phyloP scores from a whole-genome alignment of 192 early-diverging fungal species.

The Linderina pennispora region DNA sequence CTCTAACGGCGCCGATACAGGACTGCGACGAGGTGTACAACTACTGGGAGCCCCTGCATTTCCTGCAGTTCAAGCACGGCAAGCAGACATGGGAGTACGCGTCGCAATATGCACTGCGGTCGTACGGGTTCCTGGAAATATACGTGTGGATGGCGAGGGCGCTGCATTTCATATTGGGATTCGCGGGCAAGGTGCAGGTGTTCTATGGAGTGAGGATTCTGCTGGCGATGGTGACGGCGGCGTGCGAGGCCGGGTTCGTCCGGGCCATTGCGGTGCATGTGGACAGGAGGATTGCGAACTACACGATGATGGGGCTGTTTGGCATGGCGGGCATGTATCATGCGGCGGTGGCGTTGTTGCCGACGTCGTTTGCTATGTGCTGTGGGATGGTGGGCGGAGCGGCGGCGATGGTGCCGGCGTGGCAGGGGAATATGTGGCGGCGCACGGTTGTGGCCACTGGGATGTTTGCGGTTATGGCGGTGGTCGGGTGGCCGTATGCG shows the following conservation, averaged over 20 bases:
- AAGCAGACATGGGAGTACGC: slow-evolving; percentile 98
- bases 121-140: slow-evolving; percentile 70
- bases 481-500: slow-evolving; percentile 87
- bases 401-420: slow-evolving; percentile 49
- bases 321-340: slow-evolving; percentile 85
- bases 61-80: slow-evolving; percentile 74
- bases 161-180: slow-evolving; percentile 38
- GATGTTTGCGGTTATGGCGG: slow-evolving; percentile 56
- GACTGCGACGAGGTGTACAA: slow-evolving; percentile 77
- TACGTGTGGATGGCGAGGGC: slow-evolving; percentile 50
- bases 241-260: slow-evolving; percentile 68
- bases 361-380: slow-evolving; percentile 92
- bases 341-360: slow-evolving; percentile 73
- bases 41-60: slow-evolving; percentile 95
- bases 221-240: slow-evolving; percentile 56
- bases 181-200: slow-evolving; percentile 39
- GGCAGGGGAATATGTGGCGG: slow-evolving; percentile 10
- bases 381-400: slow-evolving; percentile 70
- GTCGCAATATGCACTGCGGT: slow-evolving; percentile 80
- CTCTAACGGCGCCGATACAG: slow-evolving; percentile 29
- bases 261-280: slow-evolving; percentile 53
- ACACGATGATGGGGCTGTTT: slow-evolving; percentile 55
- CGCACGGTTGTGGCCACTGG: slow-evolving; percentile 55
- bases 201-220: slow-evolving; percentile 69
- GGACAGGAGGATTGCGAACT: slow-evolving; percentile 60